Percentiles rank a stretch among this genome's conserved stretches.
These are phyloP conservation scores for Collybiopsis luxurians DNA, from an alignment of 768 basidiomycete species.

Conservation along the genomic window DNA sequence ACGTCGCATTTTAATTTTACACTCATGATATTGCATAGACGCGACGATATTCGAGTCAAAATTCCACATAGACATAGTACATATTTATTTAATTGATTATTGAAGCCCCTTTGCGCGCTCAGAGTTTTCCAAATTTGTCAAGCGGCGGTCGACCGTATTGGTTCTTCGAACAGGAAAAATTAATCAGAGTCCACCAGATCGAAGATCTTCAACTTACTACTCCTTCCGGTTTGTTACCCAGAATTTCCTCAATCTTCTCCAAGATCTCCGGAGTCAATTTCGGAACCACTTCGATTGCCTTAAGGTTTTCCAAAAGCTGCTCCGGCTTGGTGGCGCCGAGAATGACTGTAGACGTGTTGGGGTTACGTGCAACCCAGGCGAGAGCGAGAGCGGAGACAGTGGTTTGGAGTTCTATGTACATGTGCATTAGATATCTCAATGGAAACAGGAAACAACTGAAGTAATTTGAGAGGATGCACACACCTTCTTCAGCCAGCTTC, in stretches of 20 bases:
- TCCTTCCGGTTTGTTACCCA: slow-evolving; percentile 34
- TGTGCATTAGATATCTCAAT: background rate
- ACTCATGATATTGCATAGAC: too few species aligned
- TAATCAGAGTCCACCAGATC: background rate
- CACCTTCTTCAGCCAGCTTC: slow-evolving; percentile 35
- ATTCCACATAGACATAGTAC: too few species aligned
- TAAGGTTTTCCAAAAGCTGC: slow-evolving; percentile 49
- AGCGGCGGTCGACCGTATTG: slow-evolving; percentile 18
- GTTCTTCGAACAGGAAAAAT: slow-evolving; percentile 26
- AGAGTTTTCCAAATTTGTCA: slow-evolving; percentile 4
- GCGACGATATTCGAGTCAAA: too few species aligned
- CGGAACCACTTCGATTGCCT: slow-evolving; percentile 53
- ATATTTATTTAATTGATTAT: too few species aligned
- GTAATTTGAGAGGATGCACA: too few species aligned
- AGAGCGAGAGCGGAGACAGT: slow-evolving; percentile 52
- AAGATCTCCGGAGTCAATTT: slow-evolving; percentile 54
- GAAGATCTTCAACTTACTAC: background rate
- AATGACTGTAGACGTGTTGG: slow-evolving; percentile 47
- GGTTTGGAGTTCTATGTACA: slow-evolving; percentile 40
- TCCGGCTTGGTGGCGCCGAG: slow-evolving; percentile 43
- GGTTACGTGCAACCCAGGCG: slow-evolving; percentile 55
- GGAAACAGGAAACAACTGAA: background rate
- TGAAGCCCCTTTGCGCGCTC: background rate
- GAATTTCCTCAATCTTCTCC: slow-evolving; percentile 52
- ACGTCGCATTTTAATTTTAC: too few species aligned